Percentiles rank a stretch among this genome's conserved stretches.
phyloP scores from a whole-genome alignment of 371 early-diverging fungal species.

The Entomophthora muscae region DNA sequence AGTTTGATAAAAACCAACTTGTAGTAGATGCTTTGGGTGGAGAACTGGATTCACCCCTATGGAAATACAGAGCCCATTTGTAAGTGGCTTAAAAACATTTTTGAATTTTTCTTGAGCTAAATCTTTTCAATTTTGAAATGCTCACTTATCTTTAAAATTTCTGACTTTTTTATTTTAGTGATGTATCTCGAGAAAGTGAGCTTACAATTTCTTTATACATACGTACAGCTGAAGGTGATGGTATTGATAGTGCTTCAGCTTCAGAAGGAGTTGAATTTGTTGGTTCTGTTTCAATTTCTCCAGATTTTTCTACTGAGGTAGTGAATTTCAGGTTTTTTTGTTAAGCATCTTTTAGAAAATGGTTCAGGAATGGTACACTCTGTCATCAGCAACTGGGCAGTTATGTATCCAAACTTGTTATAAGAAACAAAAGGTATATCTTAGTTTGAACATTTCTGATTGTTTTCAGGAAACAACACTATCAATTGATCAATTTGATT shows the following conservation, averaged over 20 bases:
- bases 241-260: constrained; percentile 19
- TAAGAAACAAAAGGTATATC: constrained; percentile 35
- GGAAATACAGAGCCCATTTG: constrained; percentile 78
- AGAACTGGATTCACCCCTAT: constrained; percentile 50
- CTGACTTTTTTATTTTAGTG: constrained; percentile 31
- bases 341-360: constrained; percentile 13
- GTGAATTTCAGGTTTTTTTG: constrained; percentile 7
- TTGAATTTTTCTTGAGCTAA: background rate
- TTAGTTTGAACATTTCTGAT: constrained; percentile 1
- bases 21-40: constrained; percentile 63
- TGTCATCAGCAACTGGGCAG: constrained; percentile 38
- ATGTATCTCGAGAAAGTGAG: constrained; percentile 71
- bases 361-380: constrained; percentile 35
- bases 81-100: constrained; percentile 28
- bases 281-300: constrained; percentile 42
- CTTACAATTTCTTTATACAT: constrained; percentile 72
- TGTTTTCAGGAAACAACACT: constrained; percentile 30
- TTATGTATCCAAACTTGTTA: constrained; percentile 51
- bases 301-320: constrained; percentile 32
- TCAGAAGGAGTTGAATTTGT: constrained; percentile 38
- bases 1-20: constrained; percentile 88
- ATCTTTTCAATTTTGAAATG: too few species aligned
- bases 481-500: constrained; percentile 80
- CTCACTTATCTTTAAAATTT: too few species aligned
- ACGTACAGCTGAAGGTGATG: constrained; percentile 28